Evolutionary conservation across 495 filamentous ascomycete genomes (phyloP), one percentile per base, ranked within the genome.

Genomic region (Glarea lozoyensis): DNA sequence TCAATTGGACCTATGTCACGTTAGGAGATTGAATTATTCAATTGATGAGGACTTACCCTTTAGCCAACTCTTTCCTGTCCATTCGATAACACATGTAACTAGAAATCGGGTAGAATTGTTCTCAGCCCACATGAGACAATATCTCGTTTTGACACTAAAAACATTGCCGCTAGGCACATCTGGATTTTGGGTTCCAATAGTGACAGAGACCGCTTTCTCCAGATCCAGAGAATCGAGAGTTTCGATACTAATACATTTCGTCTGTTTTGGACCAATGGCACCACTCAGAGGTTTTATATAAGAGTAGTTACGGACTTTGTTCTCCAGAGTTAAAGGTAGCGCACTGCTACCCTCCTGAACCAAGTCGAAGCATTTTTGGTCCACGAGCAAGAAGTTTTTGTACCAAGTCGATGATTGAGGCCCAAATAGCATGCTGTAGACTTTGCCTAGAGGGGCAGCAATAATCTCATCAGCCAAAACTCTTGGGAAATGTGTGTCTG

Each of bases 31-130:
- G 37, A 23, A 5, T 11, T 11, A 23, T 17, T 34, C 10, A 24
- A 5, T 4, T 12, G 16, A 37, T 18, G 4, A 2, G 20, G 12
- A 46, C 66, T 56, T 75, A 95, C 90, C 86, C 68, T 94, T 97
- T 29, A 97, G 60, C 92, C 93, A 99, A 65, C 87, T 94, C 70
- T 99, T 99, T 42, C 92, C 89, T 0, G 83, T 78, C 92, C 92
- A 99, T 56, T 97, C 92, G 37, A 97, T 84, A 0, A 80, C 81
- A 60, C 86, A 95, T 43, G 79, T 94, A 61, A 87, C 78, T 19
- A 89, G 70, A 20, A 99, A 63, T 23, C 86, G 74, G 0, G 93
- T 99, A 18, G 79, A 66, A 50, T 93, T 93, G 42, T 76, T 79
- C 21, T 92, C 70, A 2, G 78, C 88, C 92, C 92, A 99, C 30